phyloP scores from a whole-genome alignment of 31 red algal genomes.

The Porphyra umbilicalis region DNA sequence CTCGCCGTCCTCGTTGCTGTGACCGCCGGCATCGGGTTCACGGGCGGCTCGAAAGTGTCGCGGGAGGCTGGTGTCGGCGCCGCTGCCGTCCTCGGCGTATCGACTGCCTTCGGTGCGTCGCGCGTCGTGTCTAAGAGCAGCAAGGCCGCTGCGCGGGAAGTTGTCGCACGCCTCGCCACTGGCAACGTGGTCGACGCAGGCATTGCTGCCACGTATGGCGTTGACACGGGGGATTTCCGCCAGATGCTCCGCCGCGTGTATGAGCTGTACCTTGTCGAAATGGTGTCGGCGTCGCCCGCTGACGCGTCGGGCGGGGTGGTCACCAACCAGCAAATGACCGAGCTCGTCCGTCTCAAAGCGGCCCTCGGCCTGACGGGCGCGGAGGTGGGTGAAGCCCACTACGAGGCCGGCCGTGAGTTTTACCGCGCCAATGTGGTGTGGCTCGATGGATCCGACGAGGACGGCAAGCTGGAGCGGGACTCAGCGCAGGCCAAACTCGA shows the following conservation, averaged over 20 bases:
- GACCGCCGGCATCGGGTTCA: background rate
- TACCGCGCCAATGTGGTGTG: conserved; percentile 71
- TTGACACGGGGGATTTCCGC: background rate
- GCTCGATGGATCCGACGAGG: conserved; percentile 33
- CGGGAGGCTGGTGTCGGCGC: background rate
- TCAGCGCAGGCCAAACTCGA: conserved; percentile 40
- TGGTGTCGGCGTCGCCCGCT: background rate
- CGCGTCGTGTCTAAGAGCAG: background rate
- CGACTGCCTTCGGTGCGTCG: background rate
- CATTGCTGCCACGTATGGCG: background rate
- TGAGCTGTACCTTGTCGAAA: background rate
- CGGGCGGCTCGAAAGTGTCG: background rate
- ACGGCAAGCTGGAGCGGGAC: conserved; percentile 23
- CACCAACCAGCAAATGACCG: conserved; percentile 20
- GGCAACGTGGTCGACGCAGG: background rate
- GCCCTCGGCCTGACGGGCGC: conserved; percentile 46
- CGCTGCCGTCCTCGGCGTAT: background rate
- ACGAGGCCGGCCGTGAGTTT: conserved; percentile 57
- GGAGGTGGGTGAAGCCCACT: conserved; percentile 63
- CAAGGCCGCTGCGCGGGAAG: background rate
- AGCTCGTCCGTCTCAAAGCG: conserved; percentile 50
- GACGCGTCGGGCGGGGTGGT: background rate
- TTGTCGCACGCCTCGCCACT: background rate
- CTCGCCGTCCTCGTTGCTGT: background rate
- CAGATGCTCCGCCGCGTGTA: background rate